Evolutionary conservation across 768 basidiomycete genomes (phyloP).

Genomic region (Mycena chlorophos): DNA sequence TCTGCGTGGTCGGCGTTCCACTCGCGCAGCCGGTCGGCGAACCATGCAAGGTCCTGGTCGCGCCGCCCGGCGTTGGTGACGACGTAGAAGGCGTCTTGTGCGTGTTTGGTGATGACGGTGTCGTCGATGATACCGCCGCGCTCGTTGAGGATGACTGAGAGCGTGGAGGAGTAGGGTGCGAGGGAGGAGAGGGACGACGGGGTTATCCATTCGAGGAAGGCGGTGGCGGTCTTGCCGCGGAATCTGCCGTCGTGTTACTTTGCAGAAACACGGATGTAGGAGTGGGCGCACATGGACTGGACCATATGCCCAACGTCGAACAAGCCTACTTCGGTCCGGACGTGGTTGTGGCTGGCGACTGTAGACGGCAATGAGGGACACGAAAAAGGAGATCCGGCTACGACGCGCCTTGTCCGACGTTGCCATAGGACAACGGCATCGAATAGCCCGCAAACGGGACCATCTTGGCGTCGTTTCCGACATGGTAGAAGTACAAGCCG

Average conservation of each 20-base stretch:
- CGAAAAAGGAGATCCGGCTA: slow-evolving; percentile 13
- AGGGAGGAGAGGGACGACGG: slow-evolving; percentile 77
- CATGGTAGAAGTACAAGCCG: slow-evolving; percentile 86
- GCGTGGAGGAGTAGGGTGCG: slow-evolving; percentile 73
- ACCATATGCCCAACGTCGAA: slow-evolving; percentile 99
- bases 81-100: slow-evolving; percentile 80
- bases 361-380: slow-evolving; percentile 6
- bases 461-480: slow-evolving; percentile 85
- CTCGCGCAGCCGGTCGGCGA: slow-evolving; percentile 61
- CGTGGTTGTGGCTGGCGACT: slow-evolving; percentile 92
- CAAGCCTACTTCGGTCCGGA: slow-evolving; percentile 77
- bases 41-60: slow-evolving; percentile 79
- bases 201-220: slow-evolving; percentile 86
- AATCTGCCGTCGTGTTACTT: slow-evolving; percentile 54
- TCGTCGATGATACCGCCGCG: slow-evolving; percentile 96
- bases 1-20: slow-evolving; percentile 70
- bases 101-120: slow-evolving; percentile 86
- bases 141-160: slow-evolving; percentile 88
- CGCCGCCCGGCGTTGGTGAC: slow-evolving; percentile 95
- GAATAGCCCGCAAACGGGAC: slow-evolving; percentile 93
- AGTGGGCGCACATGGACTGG: slow-evolving; percentile 67
- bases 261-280: neutral
- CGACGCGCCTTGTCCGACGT: slow-evolving; percentile 71
- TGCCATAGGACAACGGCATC: slow-evolving; percentile 90
- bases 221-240: slow-evolving; percentile 72